Conservation (phyloP, 1,284 basidiomycete genomes). For the Violaceomyces palustris region DNA sequence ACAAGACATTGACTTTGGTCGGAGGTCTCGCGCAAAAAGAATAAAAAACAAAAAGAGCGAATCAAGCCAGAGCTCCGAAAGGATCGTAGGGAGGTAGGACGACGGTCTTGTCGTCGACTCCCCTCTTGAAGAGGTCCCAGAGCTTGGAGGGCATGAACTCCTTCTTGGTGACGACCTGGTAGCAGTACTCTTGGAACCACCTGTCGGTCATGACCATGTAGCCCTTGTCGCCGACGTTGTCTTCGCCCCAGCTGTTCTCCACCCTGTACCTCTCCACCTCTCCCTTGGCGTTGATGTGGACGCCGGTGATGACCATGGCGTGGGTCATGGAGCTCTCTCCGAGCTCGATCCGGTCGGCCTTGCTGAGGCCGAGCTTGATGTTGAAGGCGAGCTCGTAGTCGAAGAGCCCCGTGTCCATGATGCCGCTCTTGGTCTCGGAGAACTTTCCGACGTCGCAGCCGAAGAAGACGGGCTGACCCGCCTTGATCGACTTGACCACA, state of each 20-base stretch:
- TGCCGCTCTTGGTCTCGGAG: conserved; percentile 60
- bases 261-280: conserved; percentile 82
- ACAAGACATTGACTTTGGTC: no score
- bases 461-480: conserved; percentile 86
- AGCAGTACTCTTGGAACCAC: conserved; percentile 78
- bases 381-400: conserved; percentile 63
- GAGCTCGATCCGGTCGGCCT: conserved; percentile 75
- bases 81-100: conserved; percentile 54
- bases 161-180: conserved; percentile 38
- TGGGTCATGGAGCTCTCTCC: conserved; percentile 85
- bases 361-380: conserved; percentile 63
- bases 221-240: conserved; percentile 73
- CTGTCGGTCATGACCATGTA: conserved; percentile 71
- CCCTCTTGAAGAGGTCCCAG: conserved; percentile 27
- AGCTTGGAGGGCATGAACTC: conserved; percentile 27
- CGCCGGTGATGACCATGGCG: conserved; percentile 58
- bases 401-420: conserved; percentile 80
- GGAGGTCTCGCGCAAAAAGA: no score
- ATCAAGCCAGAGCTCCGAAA: conserved; percentile 28
- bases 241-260: conserved; percentile 84
- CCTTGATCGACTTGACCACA: conserved; percentile 66
- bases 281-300: conserved; percentile 56
- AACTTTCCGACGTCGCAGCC: conserved; percentile 80
- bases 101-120: conserved; percentile 33
- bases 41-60: no score